Evolutionary conservation across 148 eudicot species (phyloP), one percentile per base, ranked within the genome.

Genomic region (Limonium bicolor): DNA sequence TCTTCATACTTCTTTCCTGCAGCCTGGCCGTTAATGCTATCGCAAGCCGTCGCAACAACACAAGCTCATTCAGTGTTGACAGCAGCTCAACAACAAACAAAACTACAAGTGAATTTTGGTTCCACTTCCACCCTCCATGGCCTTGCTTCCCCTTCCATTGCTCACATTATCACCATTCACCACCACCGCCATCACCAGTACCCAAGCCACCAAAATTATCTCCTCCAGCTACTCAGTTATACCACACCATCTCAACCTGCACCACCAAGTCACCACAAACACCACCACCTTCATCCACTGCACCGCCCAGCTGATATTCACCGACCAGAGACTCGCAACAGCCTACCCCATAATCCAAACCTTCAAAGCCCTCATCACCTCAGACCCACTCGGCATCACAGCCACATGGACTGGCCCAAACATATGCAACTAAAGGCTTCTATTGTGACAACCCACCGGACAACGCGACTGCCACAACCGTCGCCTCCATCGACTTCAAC

Each of bases 401-500:
- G 48, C 44, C 36, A 54, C 93, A 9, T 86, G 96, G 96, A 60
- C 60, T 5, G 96, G 96, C 37, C 15, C 86, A 2, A 60, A 81
- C 35, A 50, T 86, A 20, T 86, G 93, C 64, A 70, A 12, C 19
- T 81, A 86, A 67, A 61, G 93, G 96, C 16, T 86, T 86, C 46
- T 80, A 55, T 28, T 81, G 86, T 39, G 83, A 73, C 34, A 55
- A 41, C 5, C 93, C 86, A 2, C 92, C 92, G 0, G 71, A 81
- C 61, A 86, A 86, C 54, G 22, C 41, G 2, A 67, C 65, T 9
- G 96, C 93, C 13, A 63, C 46, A 0, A 58, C 78, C 0, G 32
- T 86, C 0, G 96, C 92, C 12, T 77, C 93, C 29, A 60, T 81
- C 0, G 93, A 86, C 41, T 86, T 86, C 71, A 86, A 86, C 12